Conservation (phyloP, 108 stramenopile species). For the Pelagomonas calceolata region DNA sequence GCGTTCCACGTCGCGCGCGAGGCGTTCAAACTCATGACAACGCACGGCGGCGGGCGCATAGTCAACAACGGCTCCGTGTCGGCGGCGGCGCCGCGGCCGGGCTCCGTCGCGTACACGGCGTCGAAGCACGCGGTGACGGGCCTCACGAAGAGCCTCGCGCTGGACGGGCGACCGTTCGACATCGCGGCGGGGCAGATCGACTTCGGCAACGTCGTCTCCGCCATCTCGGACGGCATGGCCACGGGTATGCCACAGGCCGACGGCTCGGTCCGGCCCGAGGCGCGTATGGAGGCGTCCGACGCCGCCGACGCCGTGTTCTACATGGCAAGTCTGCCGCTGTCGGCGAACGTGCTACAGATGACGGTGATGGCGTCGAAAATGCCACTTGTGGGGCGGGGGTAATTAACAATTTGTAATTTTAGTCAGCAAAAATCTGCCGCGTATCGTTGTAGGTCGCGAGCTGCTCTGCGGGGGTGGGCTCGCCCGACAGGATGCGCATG, state of each 20-base stretch:
- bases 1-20: constrained; percentile 56
- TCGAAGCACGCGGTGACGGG: constrained; percentile 62
- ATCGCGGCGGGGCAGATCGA: constrained; percentile 57
- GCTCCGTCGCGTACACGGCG: constrained; percentile 56
- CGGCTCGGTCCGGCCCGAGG: constrained; percentile 43
- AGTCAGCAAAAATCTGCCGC: no score
- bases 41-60: constrained; percentile 53
- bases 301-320: constrained; percentile 52
- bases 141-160: constrained; percentile 49
- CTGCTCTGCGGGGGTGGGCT: no score
- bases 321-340: constrained; percentile 57
- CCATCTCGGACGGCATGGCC: background rate
- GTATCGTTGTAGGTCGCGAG: no score
- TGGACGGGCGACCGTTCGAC: constrained; percentile 51
- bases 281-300: constrained; percentile 47
- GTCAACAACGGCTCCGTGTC: constrained; percentile 61
- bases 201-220: constrained; percentile 52
- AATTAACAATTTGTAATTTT: background rate
- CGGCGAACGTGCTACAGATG: constrained; percentile 56
- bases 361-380: constrained; percentile 57
- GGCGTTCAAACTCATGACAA: constrained; percentile 51
- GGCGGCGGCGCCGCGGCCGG: constrained; percentile 50
- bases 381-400: constrained; percentile 67
- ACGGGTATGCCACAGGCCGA: constrained; percentile 53
- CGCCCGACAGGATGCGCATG: no score